phyloP scores from a whole-genome alignment of 2,329 filamentous ascomycete genomes.

The Botrytis fragariae region DNA sequence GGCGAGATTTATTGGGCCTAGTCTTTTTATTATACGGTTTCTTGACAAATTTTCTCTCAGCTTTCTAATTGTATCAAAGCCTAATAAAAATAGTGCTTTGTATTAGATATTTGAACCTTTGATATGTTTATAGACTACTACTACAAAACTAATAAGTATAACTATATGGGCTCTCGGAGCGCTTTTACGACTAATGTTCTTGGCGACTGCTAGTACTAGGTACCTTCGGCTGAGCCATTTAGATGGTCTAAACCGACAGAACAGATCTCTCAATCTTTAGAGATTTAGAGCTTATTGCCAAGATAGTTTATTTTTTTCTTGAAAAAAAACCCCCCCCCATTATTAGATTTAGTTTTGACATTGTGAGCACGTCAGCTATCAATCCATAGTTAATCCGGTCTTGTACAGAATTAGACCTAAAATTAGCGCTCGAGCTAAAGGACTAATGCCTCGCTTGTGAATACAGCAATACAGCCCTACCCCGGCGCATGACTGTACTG shows the following conservation, averaged over 20 bases:
- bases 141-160: not conserved
- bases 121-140: not conserved
- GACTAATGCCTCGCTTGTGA: not conserved
- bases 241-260: not conserved
- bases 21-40: not conserved
- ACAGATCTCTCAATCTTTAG: no score
- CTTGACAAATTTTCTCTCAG: no score
- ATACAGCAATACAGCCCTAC: not conserved
- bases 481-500: not conserved
- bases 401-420: not conserved
- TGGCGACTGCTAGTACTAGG: not conserved
- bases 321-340: not conserved
- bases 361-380: not conserved
- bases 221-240: not conserved
- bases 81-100: not conserved
- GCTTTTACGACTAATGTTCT: not conserved
- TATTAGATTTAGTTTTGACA: not conserved
- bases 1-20: rapidly evolving
- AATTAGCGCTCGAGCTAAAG: not conserved
- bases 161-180: not conserved
- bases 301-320: no score
- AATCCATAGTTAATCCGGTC: not conserved
- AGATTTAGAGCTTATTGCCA: no score
- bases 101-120: not conserved
- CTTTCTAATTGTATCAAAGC: not conserved